A percentile compares a stretch with the other conserved stretches of the same genome.
These are phyloP conservation scores for Selaginella moellendorffii DNA, from an alignment of 75 land plant genomes.

Conservation along the genomic window DNA sequence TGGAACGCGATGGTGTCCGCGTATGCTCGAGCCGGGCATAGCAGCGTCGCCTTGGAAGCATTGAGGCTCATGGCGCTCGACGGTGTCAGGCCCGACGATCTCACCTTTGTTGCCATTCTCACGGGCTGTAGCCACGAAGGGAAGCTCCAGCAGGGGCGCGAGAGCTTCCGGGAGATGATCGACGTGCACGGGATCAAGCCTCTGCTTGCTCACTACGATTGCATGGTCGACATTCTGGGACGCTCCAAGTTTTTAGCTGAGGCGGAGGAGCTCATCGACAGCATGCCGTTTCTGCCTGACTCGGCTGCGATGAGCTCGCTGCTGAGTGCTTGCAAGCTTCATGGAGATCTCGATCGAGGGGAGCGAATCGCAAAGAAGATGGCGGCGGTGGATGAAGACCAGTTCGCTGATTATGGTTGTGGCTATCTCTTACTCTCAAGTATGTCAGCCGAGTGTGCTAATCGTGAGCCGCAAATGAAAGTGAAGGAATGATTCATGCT, in stretches of 20 bases:
- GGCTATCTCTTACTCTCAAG: neutral
- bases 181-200: neutral
- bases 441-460: neutral
- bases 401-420: no score
- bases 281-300: neutral
- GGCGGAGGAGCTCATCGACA: neutral
- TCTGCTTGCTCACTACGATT: neutral
- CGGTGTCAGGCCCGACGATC: neutral
- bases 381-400: neutral
- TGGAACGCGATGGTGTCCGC: neutral
- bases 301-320: neutral
- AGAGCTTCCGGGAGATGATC: neutral
- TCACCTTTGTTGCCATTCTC: neutral
- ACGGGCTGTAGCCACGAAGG: neutral
- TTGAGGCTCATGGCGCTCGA: neutral
- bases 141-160: neutral
- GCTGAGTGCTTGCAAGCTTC: neutral
- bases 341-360: neutral
- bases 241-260: neutral
- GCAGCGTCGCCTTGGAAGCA: neutral
- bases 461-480: neutral
- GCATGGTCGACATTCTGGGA: neutral
- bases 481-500: no score
- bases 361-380: neutral
- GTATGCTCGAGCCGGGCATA: neutral